These are phyloP conservation scores for Begonia fuchsioides DNA, from an alignment of 306 rosid genomes.

Conservation along the genomic window DNA sequence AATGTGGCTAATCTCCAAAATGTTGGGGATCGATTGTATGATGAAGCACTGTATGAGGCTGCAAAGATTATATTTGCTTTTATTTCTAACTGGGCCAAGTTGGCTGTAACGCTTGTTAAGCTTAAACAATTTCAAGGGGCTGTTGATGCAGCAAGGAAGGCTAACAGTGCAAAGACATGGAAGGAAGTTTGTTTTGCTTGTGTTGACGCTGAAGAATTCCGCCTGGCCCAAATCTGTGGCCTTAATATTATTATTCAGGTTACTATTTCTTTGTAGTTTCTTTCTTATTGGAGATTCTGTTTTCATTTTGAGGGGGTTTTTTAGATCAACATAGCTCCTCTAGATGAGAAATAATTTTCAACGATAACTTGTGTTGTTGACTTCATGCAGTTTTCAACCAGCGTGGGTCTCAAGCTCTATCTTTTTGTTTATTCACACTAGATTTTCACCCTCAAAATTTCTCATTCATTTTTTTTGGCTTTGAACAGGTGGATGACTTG, in stretches of 20 bases:
- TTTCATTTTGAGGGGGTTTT: too few relatives aligned
- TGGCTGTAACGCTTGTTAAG: conserved; percentile 89
- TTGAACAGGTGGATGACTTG: conserved; percentile 84
- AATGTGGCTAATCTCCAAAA: conserved; percentile 96
- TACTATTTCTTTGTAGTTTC: background rate
- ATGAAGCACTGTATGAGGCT: conserved; percentile 91
- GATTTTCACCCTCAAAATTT: too few relatives aligned
- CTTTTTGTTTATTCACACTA: too few relatives aligned
- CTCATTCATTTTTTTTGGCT: conserved; percentile 2
- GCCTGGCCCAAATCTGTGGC: conserved; percentile 97
- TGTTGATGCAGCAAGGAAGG: conserved; percentile 98
- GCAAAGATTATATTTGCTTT: conserved; percentile 89
- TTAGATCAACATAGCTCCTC: too few relatives aligned
- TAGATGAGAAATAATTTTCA: too few relatives aligned
- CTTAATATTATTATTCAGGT: conserved; percentile 97
- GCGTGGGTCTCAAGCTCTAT: too few relatives aligned
- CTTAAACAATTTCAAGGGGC: conserved; percentile 95
- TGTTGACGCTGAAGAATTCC: conserved; percentile 98
- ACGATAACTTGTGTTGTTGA: too few relatives aligned
- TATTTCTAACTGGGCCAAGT: conserved; percentile 97
- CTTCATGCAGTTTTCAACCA: too few relatives aligned
- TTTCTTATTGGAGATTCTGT: too few relatives aligned
- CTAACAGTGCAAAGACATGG: conserved; percentile 98
- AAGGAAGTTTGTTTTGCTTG: conserved; percentile 99
- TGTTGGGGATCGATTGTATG: conserved; percentile 90